A percentile compares a stretch with the other conserved stretches of the same genome.
These are phyloP conservation scores for Stephanodiscus triporus DNA, from an alignment of 108 stramenopile genomes.

Conservation along the genomic window DNA sequence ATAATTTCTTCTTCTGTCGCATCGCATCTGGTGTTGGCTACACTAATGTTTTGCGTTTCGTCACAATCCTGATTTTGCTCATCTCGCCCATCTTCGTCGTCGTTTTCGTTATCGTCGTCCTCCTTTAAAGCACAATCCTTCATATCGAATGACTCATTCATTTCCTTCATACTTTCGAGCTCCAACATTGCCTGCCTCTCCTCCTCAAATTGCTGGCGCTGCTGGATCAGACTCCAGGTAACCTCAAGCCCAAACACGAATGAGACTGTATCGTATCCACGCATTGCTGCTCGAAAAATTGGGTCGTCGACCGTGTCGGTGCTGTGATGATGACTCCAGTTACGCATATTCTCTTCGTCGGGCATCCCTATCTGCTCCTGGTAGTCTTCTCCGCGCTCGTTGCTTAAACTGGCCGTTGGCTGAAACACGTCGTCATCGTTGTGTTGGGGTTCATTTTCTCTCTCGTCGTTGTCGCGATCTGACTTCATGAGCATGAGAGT, in stretches of 20 bases:
- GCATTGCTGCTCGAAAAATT: constrained; percentile 90
- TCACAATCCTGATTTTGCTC: constrained; percentile 13
- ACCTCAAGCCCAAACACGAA: constrained; percentile 97
- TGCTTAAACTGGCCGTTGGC: constrained; percentile 29
- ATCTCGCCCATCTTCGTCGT: constrained; percentile 23
- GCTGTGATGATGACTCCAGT: constrained; percentile 93
- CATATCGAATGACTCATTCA: constrained; percentile 16
- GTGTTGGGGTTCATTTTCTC: constrained; percentile 32
- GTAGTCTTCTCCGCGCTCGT: constrained; percentile 86
- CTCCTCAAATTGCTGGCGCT: constrained; percentile 89
- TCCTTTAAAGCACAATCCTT: neutral
- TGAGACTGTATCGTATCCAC: constrained; percentile 83
- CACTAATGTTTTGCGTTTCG: neutral
- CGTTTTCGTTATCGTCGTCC: constrained; percentile 13
- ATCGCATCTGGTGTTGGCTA: neutral
- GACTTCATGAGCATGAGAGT: constrained; percentile 83
- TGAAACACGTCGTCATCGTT: constrained; percentile 30
- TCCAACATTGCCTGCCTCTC: constrained; percentile 71
- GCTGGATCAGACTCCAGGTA: constrained; percentile 90
- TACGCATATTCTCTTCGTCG: constrained; percentile 93
- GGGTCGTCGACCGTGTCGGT: constrained; percentile 94
- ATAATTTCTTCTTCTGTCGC: neutral
- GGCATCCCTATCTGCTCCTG: constrained; percentile 94
- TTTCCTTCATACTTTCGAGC: constrained; percentile 52
- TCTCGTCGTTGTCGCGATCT: constrained; percentile 47